A percentile compares a stretch with the other conserved stretches of the same genome.
These are phyloP conservation scores for Clonostachys byssicola DNA, from an alignment of 2,329 filamentous ascomycete species.

Conservation along the genomic window DNA sequence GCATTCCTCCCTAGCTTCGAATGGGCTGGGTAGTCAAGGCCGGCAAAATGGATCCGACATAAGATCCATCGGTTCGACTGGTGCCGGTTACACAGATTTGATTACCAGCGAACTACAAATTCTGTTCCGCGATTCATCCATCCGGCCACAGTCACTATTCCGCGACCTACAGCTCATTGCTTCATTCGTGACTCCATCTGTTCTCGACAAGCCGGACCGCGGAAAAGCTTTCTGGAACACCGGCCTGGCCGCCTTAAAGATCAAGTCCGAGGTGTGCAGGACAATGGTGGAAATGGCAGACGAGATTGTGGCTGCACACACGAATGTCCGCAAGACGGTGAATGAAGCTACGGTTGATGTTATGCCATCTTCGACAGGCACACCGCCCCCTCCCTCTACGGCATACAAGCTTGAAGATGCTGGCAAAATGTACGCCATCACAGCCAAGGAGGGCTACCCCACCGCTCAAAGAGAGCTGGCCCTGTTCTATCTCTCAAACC, in stretches of 20 bases:
- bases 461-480: conserved; percentile 90
- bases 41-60: conserved; percentile 41
- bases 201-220: conserved; percentile 58
- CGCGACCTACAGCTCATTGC: conserved; percentile 75
- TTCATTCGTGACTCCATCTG: conserved; percentile 55
- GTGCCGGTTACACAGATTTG: conserved; percentile 53
- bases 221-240: conserved; percentile 88
- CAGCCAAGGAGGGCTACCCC: conserved; percentile 80
- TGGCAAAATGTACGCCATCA: conserved; percentile 85
- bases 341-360: conserved; percentile 20
- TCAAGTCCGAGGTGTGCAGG: conserved; percentile 83
- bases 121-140: conserved; percentile 62
- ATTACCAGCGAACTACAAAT: conserved; percentile 64
- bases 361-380: conserved; percentile 28
- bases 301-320: conserved; percentile 55
- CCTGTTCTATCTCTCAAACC: conserved; percentile 88
- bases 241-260: conserved; percentile 77
- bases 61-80: conserved; percentile 42
- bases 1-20: conserved; percentile 14
- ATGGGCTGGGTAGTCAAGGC: background rate
- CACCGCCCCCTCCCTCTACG: conserved; percentile 41
- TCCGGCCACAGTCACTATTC: conserved; percentile 77
- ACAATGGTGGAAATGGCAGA: conserved; percentile 66
- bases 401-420: conserved; percentile 75
- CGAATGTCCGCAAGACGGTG: conserved; percentile 51